These are phyloP conservation scores for Verticillium klebahnii DNA, from an alignment of 2,329 filamentous ascomycete genomes.

Conservation along the genomic window DNA sequence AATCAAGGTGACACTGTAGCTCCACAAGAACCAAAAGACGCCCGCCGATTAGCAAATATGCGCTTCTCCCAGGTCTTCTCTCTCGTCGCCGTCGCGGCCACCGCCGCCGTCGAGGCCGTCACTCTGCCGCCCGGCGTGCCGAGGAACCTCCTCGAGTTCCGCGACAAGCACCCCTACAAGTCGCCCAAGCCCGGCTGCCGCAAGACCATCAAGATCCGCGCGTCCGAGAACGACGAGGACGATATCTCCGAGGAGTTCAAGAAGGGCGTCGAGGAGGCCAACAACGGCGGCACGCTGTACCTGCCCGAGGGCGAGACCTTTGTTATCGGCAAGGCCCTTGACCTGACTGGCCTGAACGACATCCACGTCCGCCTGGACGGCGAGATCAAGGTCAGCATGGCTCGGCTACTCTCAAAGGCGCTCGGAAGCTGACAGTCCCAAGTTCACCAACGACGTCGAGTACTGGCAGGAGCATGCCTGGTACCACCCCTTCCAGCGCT, in stretches of 20 bases:
- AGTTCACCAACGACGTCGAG: constrained; percentile 37
- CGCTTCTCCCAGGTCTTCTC: constrained; percentile 1
- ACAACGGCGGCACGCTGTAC: constrained; percentile 53
- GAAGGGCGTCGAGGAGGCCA: constrained; percentile 49
- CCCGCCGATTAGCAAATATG: background rate
- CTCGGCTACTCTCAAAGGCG: background rate
- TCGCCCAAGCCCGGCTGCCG: constrained; percentile 7
- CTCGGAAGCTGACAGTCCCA: background rate
- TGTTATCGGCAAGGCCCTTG: constrained; percentile 54
- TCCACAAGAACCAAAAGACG: background rate
- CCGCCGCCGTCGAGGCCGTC: constrained; percentile 2
- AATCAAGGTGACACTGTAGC: background rate
- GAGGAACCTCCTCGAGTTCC: constrained; percentile 10
- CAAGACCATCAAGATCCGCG: constrained; percentile 9
- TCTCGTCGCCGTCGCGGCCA: constrained; percentile 1
- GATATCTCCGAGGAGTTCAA: constrained; percentile 54
- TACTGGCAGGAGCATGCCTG: constrained; percentile 39
- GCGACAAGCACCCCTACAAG: constrained; percentile 11
- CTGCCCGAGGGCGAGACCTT: constrained; percentile 49
- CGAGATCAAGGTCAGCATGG: constrained; percentile 31
- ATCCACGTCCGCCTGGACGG: constrained; percentile 56
- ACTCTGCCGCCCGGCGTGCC: constrained; percentile 10
- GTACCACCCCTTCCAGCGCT: constrained; percentile 39
- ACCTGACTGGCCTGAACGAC: constrained; percentile 53
- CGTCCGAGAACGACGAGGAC: constrained; percentile 47